These are phyloP conservation scores for Sphaerulina musiva DNA, from an alignment of 2,329 filamentous ascomycete genomes.

Conservation along the genomic window DNA sequence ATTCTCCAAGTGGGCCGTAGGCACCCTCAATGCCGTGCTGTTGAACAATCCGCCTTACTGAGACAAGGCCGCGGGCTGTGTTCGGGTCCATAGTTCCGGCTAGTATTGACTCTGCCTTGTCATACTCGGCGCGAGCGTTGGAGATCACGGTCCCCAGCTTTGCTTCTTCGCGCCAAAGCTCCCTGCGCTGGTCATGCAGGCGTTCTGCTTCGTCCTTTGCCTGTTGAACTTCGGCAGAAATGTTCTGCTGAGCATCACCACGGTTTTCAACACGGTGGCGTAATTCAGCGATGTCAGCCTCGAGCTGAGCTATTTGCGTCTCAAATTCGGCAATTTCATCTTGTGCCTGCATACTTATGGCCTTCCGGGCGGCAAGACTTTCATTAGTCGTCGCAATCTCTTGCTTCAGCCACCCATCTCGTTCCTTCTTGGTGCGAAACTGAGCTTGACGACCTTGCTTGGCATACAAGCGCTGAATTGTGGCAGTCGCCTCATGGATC, in stretches of 20 bases:
- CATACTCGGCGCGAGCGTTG: constrained; percentile 68
- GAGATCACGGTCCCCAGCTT: constrained; percentile 71
- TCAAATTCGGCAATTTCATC: constrained; percentile 74
- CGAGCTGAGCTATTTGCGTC: constrained; percentile 62
- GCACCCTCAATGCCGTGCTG: constrained; percentile 76
- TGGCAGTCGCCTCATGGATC: constrained; percentile 68
- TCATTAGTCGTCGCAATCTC: constrained; percentile 75
- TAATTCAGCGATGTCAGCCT: constrained; percentile 64
- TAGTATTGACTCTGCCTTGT: constrained; percentile 69
- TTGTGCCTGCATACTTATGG: constrained; percentile 73
- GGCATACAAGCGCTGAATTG: constrained; percentile 71
- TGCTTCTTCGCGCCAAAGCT: constrained; percentile 82
- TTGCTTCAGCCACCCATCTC: constrained; percentile 72
- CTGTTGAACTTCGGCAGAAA: constrained; percentile 66
- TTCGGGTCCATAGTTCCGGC: constrained; percentile 83
- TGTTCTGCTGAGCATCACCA: constrained; percentile 63
- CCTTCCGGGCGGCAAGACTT: constrained; percentile 71
- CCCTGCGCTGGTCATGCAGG: constrained; percentile 78
- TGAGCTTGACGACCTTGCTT: constrained; percentile 86
- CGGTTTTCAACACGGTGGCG: constrained; percentile 71
- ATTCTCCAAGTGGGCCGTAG: constrained; percentile 85
- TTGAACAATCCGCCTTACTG: constrained; percentile 73
- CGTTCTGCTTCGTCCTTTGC: constrained; percentile 74
- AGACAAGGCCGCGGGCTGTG: constrained; percentile 79
- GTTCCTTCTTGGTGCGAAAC: constrained; percentile 81